Evolutionary conservation across 768 basidiomycete genomes (phyloP).

Genomic region (Russula ochroleuca): DNA sequence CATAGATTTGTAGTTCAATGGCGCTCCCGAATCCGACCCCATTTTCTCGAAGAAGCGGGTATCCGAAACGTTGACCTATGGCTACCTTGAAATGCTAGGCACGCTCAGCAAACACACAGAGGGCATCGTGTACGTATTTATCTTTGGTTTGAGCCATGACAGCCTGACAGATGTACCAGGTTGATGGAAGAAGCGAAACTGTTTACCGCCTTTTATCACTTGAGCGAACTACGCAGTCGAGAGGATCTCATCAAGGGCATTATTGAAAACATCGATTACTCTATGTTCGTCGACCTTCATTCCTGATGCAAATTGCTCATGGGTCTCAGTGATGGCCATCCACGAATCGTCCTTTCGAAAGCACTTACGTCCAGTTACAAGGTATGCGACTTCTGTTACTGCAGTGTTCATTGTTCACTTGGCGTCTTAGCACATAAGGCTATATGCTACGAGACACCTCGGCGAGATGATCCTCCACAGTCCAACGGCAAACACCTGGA

Average conservation of each 20-base stretch:
- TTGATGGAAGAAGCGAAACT: constrained; percentile 87
- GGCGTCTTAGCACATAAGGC: constrained; percentile 64
- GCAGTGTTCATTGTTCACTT: background rate
- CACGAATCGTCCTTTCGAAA: constrained; percentile 89
- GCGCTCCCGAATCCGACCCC: constrained; percentile 66
- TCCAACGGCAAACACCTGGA: constrained; percentile 74
- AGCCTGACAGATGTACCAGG: constrained; percentile 38
- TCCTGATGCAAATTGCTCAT: constrained; percentile 18
- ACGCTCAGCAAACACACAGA: constrained; percentile 83
- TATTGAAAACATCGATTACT: constrained; percentile 89
- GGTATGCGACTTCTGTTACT: constrained; percentile 39
- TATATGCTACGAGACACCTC: constrained; percentile 85
- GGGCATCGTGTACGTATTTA: constrained; percentile 65
- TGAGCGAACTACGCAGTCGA: constrained; percentile 84
- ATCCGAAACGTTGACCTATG: constrained; percentile 77
- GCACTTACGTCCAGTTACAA: constrained; percentile 91
- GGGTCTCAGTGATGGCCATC: constrained; percentile 77
- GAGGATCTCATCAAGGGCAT: constrained; percentile 91
- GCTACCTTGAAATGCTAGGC: constrained; percentile 95
- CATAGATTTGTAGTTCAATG: constrained; percentile 53
- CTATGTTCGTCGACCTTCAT: constrained; percentile 51
- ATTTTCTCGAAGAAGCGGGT: constrained; percentile 83
- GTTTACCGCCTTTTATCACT: constrained; percentile 93
- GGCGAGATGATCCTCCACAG: constrained; percentile 72
- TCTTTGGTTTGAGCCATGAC: background rate